phyloP scores from a whole-genome alignment of 345 rosid genomes.

The Pistacia integerrima region DNA sequence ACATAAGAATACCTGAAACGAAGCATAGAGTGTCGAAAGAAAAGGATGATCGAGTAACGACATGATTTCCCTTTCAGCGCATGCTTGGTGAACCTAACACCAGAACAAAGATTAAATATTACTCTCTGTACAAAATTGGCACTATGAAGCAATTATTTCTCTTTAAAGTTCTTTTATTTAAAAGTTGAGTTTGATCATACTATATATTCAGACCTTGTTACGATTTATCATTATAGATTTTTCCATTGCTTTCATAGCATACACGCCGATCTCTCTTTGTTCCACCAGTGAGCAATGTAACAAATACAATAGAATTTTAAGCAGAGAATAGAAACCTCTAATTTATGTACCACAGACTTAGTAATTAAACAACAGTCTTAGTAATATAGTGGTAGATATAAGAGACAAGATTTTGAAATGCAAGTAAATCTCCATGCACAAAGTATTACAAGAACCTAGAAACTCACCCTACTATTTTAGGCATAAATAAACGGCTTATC shows the following conservation, averaged over 20 bases:
- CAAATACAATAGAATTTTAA: not conserved
- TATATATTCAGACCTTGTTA: slow-evolving; percentile 61
- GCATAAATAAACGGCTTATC: not conserved
- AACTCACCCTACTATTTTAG: not conserved
- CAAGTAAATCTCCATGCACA: not conserved
- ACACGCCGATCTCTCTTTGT: too few relatives aligned
- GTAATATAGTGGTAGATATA: not conserved
- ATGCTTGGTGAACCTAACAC: slow-evolving; percentile 87
- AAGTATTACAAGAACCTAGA: not conserved
- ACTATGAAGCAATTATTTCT: not conserved
- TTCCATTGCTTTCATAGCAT: slow-evolving; percentile 99
- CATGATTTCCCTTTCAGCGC: slow-evolving; percentile 91
- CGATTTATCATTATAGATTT: slow-evolving; percentile 85
- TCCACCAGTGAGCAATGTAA: slow-evolving; percentile 87
- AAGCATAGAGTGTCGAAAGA: slow-evolving; percentile 82
- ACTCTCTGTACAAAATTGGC: slow-evolving; percentile 2
- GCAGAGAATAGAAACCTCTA: not conserved
- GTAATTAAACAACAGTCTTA: not conserved
- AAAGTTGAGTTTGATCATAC: not conserved
- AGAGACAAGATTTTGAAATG: not conserved
- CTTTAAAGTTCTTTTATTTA: not conserved
- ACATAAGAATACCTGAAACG: slow-evolving; percentile 73
- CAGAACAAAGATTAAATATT: not conserved
- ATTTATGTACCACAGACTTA: not conserved
- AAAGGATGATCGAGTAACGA: slow-evolving; percentile 92